These are phyloP conservation scores for Cylindricascospora bacillispora DNA, from an alignment of 1,139 yeast genomes.

Conservation along the genomic window DNA sequence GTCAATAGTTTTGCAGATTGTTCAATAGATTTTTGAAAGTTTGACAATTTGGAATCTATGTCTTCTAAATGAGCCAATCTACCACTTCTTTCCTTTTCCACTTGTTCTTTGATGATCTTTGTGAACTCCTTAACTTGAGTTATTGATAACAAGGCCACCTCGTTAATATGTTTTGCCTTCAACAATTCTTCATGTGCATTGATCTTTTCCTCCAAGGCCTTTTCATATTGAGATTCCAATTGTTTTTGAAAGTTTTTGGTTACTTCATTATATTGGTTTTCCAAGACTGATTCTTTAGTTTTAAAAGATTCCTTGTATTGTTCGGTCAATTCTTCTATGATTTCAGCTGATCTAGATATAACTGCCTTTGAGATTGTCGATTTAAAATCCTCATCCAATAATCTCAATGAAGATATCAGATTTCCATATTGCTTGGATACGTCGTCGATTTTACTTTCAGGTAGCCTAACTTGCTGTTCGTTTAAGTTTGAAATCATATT, in stretches of 20 bases:
- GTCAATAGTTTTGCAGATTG: slow-evolving; percentile 14
- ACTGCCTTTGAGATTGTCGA: slow-evolving; percentile 3
- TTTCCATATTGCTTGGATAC: slow-evolving; percentile 1
- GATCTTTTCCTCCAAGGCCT: slow-evolving; percentile 51
- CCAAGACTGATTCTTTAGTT: slow-evolving; percentile 25
- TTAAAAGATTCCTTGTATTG: slow-evolving; percentile 22
- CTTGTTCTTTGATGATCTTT: slow-evolving; percentile 44
- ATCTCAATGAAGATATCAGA: background rate
- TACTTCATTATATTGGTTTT: slow-evolving; percentile 40
- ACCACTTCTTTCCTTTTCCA: slow-evolving; percentile 73
- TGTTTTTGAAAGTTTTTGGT: slow-evolving; percentile 52
- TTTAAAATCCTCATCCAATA: slow-evolving; percentile 2
- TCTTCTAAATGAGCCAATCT: slow-evolving; percentile 59
- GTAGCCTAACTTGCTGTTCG: slow-evolving; percentile 10
- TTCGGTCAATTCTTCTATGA: slow-evolving; percentile 12
- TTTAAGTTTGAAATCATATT: slow-evolving; percentile 26
- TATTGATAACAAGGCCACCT: slow-evolving; percentile 56
- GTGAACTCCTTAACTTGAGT: slow-evolving; percentile 66
- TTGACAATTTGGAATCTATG: slow-evolving; percentile 43
- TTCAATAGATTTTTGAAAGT: slow-evolving; percentile 20
- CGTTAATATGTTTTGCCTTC: slow-evolving; percentile 64
- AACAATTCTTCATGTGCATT: slow-evolving; percentile 58
- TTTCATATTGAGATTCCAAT: slow-evolving; percentile 50
- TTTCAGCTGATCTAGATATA: slow-evolving; percentile 14
- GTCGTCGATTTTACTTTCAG: slow-evolving; percentile 1